Evolutionary conservation across 495 filamentous ascomycete genomes (phyloP), one percentile per base, ranked within the genome.

Genomic region (Xylaria sp.): DNA sequence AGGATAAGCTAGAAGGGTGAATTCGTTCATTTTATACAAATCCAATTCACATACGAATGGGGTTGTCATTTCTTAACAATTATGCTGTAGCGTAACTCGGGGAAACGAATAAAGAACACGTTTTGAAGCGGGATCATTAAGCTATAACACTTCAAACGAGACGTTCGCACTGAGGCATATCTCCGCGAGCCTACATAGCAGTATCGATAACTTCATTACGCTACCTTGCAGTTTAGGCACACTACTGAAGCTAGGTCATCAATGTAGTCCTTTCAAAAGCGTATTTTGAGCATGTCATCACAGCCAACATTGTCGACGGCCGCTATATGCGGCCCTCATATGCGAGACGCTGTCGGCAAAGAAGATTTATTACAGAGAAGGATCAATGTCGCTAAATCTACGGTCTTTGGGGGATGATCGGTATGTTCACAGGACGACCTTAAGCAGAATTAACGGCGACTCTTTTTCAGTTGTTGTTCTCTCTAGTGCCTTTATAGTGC

Each of bases 401-500:
- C 17, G 15, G 8, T 33, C 53, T 33, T 17, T 15, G 29, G 1
- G 14, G 14, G 0, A 35, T 58, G 17, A 57, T 19, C 12, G 7
- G 53, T 33, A 58, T 35, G 29, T 35, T 5, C 26, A 35, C 29
- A n/a, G 35, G 35, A 5, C 59, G 11, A 29, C 35, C 24, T 48
- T 5, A 21, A 14, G 41, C 5, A 31, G 17, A 15, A 29, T 66
- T 41, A 50, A 40, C 46, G n/a, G 37, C 19, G 19, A n/a, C 50
- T 40, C n/a, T 59, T 14, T 68, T 24, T 68, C n/a, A 9, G 65
- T 43, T 21, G 43, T 57, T 29, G 65, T 58, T 35, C 65, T 40
- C 26, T 44, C 21, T 33, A 74, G 46, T 15, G 11, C 67, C 37
- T 75, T 71, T 21, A 74, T 75, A 17, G 41, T 37, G 26, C 70